These are phyloP conservation scores for Solanum hybrid DNA, from an alignment of 305 asterid species.

Conservation along the genomic window DNA sequence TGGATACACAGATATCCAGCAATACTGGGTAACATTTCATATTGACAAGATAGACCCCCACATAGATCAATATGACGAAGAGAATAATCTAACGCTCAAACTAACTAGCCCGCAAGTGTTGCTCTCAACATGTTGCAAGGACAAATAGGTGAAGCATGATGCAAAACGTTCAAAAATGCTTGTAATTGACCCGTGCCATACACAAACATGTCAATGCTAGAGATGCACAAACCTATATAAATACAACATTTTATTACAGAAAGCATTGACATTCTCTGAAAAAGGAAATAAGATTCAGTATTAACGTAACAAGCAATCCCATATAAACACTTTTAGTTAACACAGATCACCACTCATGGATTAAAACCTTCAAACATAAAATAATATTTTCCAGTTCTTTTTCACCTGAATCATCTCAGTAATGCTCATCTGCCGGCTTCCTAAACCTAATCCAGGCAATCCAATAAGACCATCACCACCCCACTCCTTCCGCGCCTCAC, in stretches of 20 bases:
- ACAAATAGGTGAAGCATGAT: neutral
- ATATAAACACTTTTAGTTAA: neutral
- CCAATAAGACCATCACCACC: slow-evolving; percentile 42
- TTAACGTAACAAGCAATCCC: neutral
- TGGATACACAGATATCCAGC: neutral
- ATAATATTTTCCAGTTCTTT: neutral
- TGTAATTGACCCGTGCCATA: neutral
- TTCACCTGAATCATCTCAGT: slow-evolving; percentile 50
- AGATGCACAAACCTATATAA: neutral
- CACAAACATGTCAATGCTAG: neutral
- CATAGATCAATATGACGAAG: neutral
- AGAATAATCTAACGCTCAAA: neutral
- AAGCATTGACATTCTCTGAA: neutral
- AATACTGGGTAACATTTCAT: neutral
- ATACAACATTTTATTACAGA: neutral
- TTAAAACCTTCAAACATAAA: neutral
- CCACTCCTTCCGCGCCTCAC: slow-evolving; percentile 35
- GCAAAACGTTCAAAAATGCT: neutral
- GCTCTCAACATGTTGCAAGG: neutral
- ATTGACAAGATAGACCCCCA: neutral
- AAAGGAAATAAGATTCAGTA: neutral
- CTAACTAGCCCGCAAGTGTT: neutral
- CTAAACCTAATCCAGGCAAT: slow-evolving; percentile 37
- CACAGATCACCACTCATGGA: neutral
- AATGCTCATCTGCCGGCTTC: slow-evolving; percentile 40